phyloP scores from a whole-genome alignment of 176 grass and related monocot genomes.

The Triticum urartu region DNA sequence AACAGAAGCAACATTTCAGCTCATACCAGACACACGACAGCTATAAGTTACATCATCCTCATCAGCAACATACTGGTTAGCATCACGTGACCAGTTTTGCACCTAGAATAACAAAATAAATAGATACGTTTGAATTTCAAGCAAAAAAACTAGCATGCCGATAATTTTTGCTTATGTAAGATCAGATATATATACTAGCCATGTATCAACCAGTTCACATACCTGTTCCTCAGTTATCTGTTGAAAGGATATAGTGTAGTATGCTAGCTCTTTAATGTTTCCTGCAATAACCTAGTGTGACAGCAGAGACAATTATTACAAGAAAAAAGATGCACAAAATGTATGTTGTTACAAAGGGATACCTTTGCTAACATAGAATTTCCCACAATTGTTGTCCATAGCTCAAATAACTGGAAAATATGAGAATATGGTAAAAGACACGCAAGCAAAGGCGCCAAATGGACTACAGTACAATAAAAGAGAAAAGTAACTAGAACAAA shows the following conservation, averaged over 20 bases:
- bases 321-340: conserved; percentile 5
- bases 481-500: background rate
- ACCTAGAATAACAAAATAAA: conserved; percentile 51
- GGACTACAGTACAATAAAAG: conserved; percentile 1
- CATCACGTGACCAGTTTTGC: conserved; percentile 79
- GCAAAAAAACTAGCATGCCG: conserved; percentile 11
- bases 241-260: conserved; percentile 81
- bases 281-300: conserved; percentile 55
- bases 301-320: conserved; percentile 37
- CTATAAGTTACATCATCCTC: conserved; percentile 94
- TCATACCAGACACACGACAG: conserved; percentile 93
- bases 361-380: conserved; percentile 87
- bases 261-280: conserved; percentile 78
- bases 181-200: background rate
- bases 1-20: conserved; percentile 1
- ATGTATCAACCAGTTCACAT: conserved; percentile 35
- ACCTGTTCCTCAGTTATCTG: conserved; percentile 97
- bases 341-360: conserved; percentile 13
- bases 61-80: conserved; percentile 95
- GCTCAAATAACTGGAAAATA: conserved; percentile 79
- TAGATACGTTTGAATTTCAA: conserved; percentile 18
- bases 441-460: background rate
- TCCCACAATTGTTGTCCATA: conserved; percentile 84
- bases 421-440: conserved; percentile 6
- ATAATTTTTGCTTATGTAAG: background rate